These are phyloP conservation scores for Perkinsus marinus DNA, from an alignment of 169 alveolate species.

Conservation along the genomic window DNA sequence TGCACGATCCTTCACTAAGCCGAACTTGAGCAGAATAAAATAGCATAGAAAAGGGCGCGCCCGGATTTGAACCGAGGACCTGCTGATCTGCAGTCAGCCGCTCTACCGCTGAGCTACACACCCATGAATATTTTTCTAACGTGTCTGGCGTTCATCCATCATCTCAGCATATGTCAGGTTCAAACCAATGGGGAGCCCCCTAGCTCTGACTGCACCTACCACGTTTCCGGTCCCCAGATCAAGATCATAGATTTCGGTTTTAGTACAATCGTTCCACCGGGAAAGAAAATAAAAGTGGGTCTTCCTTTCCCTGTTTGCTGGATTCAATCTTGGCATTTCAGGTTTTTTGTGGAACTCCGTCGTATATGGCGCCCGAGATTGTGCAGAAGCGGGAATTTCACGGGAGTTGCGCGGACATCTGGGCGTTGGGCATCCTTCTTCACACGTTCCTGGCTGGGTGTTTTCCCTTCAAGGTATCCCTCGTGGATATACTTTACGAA, in stretches of 20 bases:
- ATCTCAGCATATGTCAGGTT: not conserved
- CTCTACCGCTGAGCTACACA: not conserved
- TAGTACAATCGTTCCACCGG: constrained; percentile 15
- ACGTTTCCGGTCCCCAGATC: constrained; percentile 7
- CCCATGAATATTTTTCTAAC: not conserved
- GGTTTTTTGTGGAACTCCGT: constrained; percentile 53
- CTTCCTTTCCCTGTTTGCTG: not conserved
- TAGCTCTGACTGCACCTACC: not conserved
- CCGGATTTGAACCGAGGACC: not conserved
- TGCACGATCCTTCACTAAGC: not conserved
- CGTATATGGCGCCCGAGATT: constrained; percentile 61
- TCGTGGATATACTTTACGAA: not conserved
- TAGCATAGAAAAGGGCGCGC: not conserved
- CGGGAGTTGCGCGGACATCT: constrained; percentile 50
- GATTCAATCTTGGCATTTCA: not conserved
- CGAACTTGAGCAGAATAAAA: not conserved
- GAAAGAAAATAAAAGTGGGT: constrained; percentile 15
- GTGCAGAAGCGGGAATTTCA: constrained; percentile 36
- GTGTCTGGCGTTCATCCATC: not conserved
- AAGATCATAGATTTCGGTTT: constrained; percentile 66
- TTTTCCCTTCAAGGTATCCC: constrained; percentile 35
- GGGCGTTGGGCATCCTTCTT: constrained; percentile 53
- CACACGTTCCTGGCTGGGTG: constrained; percentile 43
- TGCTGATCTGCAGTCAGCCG: not conserved
- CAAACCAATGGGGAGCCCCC: not conserved